Evolutionary conservation across 257 asterid species (phyloP).

Genomic region (Prunella vulgaris): DNA sequence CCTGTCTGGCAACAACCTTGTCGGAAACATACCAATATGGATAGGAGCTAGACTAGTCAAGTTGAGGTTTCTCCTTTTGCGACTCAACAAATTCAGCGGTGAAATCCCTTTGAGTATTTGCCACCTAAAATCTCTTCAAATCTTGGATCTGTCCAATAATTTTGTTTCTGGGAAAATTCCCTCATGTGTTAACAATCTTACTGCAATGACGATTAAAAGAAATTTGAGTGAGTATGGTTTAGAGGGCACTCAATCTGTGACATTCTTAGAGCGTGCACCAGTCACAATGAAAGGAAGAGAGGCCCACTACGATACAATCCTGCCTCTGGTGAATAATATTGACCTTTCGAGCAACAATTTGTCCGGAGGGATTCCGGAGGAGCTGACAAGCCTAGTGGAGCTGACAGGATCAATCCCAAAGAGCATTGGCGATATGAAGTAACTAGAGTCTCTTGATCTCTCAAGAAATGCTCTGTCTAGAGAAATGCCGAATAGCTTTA

Average conservation of each 20-base stretch:
- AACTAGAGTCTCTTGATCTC: background rate
- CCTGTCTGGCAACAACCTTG: background rate
- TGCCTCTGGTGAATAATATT: background rate
- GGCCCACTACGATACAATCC: background rate
- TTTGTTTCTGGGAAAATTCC: background rate
- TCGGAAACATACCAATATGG: background rate
- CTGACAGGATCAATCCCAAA: background rate
- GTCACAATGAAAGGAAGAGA: background rate
- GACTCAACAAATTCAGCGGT: background rate
- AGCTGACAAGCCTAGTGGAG: background rate
- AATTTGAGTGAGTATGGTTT: background rate
- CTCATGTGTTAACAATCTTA: background rate
- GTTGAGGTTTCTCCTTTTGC: no score
- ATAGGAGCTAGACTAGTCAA: no score
- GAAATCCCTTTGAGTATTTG: background rate
- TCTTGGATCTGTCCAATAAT: background rate
- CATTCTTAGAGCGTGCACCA: background rate
- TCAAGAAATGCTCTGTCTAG: background rate
- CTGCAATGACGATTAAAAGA: background rate
- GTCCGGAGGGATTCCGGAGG: background rate
- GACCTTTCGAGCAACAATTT: background rate
- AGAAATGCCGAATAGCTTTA: background rate
- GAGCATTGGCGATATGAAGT: background rate
- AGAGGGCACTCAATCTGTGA: no score
- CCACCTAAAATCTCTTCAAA: background rate